Evolutionary conservation across 768 basidiomycete species (phyloP).

Genomic region (Mycena capillaripes): DNA sequence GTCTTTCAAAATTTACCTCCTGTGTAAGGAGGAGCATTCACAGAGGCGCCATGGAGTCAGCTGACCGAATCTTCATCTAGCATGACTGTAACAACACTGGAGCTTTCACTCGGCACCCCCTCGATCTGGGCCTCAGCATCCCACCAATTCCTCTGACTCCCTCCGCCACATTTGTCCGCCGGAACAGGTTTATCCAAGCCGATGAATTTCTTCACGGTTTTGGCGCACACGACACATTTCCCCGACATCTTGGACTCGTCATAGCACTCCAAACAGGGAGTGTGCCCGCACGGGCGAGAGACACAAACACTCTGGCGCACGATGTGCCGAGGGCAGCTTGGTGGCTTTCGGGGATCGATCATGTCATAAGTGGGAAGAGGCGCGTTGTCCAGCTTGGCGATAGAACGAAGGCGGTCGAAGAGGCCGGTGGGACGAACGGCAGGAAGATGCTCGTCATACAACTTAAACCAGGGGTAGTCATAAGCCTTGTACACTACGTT

Average conservation of each 20-base stretch:
- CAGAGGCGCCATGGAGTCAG: too few species aligned
- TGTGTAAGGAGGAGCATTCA: too few species aligned
- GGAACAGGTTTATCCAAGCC: conserved; percentile 7
- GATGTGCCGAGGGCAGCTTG: background rate
- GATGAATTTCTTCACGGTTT: background rate
- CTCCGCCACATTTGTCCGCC: background rate
- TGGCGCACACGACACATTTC: background rate
- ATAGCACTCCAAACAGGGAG: background rate
- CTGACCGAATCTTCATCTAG: too few species aligned
- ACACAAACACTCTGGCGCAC: background rate
- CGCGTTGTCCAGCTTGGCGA: background rate
- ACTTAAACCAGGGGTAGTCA: background rate
- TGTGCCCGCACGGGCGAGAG: background rate
- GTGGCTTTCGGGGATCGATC: background rate
- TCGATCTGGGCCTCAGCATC: conserved; percentile 1
- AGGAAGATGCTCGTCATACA: conserved; percentile 5
- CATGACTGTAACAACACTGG: too few species aligned
- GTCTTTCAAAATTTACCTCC: too few species aligned
- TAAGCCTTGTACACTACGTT: background rate
- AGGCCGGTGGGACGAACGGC: background rate
- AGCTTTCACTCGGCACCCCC: too few species aligned
- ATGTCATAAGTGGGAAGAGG: background rate
- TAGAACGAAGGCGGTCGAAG: background rate
- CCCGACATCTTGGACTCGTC: background rate
- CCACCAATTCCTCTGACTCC: conserved; percentile 7